Conservation (phyloP, 2,329 filamentous ascomycete species). For the Colletotrichum sp. region DNA sequence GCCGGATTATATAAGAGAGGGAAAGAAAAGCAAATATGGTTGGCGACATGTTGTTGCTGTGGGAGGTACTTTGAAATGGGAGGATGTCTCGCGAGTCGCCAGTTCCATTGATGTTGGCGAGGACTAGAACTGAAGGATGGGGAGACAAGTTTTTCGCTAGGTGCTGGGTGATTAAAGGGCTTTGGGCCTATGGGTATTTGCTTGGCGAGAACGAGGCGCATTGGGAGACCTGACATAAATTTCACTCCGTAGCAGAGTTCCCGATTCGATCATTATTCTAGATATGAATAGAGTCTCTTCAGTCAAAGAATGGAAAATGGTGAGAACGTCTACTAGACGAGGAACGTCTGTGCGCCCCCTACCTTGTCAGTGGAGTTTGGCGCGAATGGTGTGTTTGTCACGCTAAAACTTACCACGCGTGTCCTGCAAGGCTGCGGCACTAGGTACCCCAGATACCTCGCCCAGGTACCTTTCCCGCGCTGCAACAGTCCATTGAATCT, state of each 20-base stretch:
- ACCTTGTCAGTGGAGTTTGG: background rate
- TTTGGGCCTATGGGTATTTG: background rate
- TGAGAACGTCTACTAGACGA: too few relatives aligned
- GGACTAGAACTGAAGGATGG: background rate
- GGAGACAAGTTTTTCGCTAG: background rate
- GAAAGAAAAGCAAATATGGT: background rate
- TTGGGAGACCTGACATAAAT: background rate
- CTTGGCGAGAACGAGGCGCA: background rate
- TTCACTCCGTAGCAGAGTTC: background rate
- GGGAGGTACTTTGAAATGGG: background rate
- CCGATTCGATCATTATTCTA: background rate
- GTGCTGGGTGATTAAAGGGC: background rate
- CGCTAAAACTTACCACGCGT: constrained; percentile 10
- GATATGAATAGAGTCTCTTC: background rate
- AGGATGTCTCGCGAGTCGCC: background rate
- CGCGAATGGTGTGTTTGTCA: background rate
- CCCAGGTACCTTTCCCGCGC: background rate
- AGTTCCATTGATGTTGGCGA: background rate
- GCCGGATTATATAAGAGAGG: background rate
- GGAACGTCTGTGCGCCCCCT: background rate
- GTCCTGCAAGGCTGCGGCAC: constrained; percentile 8
- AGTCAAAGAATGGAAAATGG: background rate
- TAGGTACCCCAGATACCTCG: background rate
- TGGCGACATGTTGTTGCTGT: background rate
- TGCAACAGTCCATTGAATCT: background rate